Evolutionary conservation across 1,139 yeast species (phyloP), one percentile per base, ranked within the genome.

Genomic region (Zygosaccharomyces sapae): DNA sequence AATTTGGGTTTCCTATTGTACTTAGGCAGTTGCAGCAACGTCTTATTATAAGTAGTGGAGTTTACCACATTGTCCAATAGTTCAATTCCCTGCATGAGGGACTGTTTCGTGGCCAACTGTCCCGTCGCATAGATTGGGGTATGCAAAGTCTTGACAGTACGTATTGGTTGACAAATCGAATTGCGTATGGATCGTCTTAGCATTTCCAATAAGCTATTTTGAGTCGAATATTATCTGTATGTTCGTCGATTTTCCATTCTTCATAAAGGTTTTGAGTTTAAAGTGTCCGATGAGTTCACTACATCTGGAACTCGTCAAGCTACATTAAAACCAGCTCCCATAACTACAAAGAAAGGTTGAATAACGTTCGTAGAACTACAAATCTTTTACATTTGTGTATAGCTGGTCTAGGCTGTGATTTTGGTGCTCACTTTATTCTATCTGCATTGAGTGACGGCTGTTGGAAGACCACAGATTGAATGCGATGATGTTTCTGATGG

Each of bases 101-200:
- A 43, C 18, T 52, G 43, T 25, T 52, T 51, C 7, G 52, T 46
- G 5, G 38, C 33, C 16, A 43, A 25, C 5, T 54, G 43, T 27
- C 52, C 33, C 7, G 52, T 39, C 9, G 47, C 45, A 42, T 55
- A 51, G 12, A 57, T 54, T 1, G 63, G 63, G 3, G 66, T 62
- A 38, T 58, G 55, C 13, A 60, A 42, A 4, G 66, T 64, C 48
- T 62, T 61, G 16, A 60, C 40, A 9, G 53, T 19, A 24, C 62
- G 51, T 4, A 43, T 27, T 24, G 38, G n/a, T 24, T 12, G 33
- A 24, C 29, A 12, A 2, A 33, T 10, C 8, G 38, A 16, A 30
- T 16, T 18, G n/a, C 36, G 4, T 9, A 38, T n/a, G 5, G 16
- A 27, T 9, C 25, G 33, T 18, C 18, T 19, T 6, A 30, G 16